Base-by-base conservation (phyloP, 2,329 filamentous ascomycete genomes). In the Sporothrix schenckii region DNA sequence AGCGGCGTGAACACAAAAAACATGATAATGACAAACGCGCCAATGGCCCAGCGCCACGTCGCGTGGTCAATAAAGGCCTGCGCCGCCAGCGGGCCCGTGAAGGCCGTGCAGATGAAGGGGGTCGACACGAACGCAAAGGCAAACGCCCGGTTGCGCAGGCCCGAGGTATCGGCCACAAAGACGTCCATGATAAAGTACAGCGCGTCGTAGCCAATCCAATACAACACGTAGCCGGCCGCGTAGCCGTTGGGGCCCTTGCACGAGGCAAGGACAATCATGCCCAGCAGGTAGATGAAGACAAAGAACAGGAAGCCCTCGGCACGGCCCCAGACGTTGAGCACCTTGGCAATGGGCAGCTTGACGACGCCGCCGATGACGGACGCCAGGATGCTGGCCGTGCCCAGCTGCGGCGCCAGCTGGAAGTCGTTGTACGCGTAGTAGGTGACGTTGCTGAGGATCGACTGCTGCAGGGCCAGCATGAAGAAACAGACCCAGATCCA, bases 1-100 rank as follows among this genome's bases (percentile, higher is more conserved):
- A 91, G 81, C 0, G 89, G 89, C 19, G 85, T 73, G 69, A 86
- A 86, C 66, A 89, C 84, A 41, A 86, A 80, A 1, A 88, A 88
- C 11, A 87, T 79, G 72, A 92, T 84, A 74, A 92, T 89, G 70
- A 85, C 82, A 79, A 88, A 91, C 72, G 86, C 83, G 63, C 89
- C 89, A 73, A 89, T 89, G 4, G 85, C 89, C 90, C 89, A 92
- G 69, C 89, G 83, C 86, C 87, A 92, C 63, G 84, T 86, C 4
- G 83, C 80, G n/a, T 83, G 79, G 9, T 77, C 72, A 24, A 87
- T 79, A 68, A 89, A 84, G 0, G 80, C 78, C 13, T 86, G 80
- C 0, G 85, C 84, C 66, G 89, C 85, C 34, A 83, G 85, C 0
- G 87, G 85, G 4, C 87, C 86, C n/a, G 87, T 83, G 81, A 87